Base-by-base conservation (phyloP, 139 green algal species). In the Edaphochlamys debaryana region DNA sequence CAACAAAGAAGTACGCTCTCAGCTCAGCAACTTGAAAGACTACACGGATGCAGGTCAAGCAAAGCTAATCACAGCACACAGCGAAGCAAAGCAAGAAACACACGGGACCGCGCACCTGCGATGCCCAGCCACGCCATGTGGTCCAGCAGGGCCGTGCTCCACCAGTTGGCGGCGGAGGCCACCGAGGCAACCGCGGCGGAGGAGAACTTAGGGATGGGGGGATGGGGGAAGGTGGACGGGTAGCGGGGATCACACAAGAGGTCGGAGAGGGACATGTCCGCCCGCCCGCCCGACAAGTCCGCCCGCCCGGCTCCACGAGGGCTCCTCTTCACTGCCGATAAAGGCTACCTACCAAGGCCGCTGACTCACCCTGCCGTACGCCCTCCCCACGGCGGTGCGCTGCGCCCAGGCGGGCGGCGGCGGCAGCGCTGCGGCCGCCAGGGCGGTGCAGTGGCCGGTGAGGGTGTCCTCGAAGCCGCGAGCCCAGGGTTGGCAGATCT, bases 401-500 rank as follows among this genome's bases (percentile, higher is more conserved):
- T 69, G 58, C 20, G 36, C 78, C 78, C 78, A 84, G 36, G 78
- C 66, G 6, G 78, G 66, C 29, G 78, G 78, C 19, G 15, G 78
- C 36, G 78, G 64, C 66, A 84, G 64, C 34, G 45, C 66, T 6
- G 66, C 78, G 13, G 66, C 78, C 27, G 78, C 78, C 64, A 76
- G 34, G 29, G 64, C 45, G 2, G 7, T 23, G 50, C 66, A 68
- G 37, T 76, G 66, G 27, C 78, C 78, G 19, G 78, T 37, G 27
- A 84, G 50, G 0, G 66, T 84, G 78, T 84, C 78, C 0, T 68
- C 78, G 19, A 76, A 84, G 78, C 78, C 78, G 36, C 78, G 78
- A 15, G 78, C 78, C 78, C 78, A 84, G 36, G 78, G 78, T 66
- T 84, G 78, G 64, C 78, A 84, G 48, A 84, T 83, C 2, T 67